These are phyloP conservation scores for Guadua angustifolia DNA, from an alignment of 176 grass and related monocot genomes.

Conservation along the genomic window DNA sequence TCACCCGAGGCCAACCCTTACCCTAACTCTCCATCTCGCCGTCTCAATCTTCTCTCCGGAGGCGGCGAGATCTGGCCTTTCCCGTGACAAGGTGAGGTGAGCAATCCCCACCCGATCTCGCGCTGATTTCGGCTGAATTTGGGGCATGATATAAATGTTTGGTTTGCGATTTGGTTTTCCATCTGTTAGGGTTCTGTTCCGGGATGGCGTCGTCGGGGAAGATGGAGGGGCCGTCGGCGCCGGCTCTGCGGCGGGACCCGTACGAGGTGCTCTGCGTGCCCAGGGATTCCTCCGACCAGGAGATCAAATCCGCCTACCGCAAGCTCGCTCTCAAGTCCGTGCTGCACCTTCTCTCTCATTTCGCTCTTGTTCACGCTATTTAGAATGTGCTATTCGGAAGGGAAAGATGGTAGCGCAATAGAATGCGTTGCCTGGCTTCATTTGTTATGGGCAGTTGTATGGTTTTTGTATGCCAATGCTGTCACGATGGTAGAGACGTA, in stretches of 20 bases:
- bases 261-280: constrained; percentile 93
- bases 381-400: not conserved
- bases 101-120: not conserved
- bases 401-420: not conserved
- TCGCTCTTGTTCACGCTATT: constrained; percentile 10
- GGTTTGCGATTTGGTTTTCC: not conserved
- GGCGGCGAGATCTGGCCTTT: constrained; percentile 45
- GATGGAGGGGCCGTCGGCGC: constrained; percentile 84
- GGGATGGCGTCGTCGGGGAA: constrained; percentile 79
- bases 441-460: not conserved
- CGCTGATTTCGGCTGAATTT: constrained; percentile 9
- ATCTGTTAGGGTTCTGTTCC: constrained; percentile 43
- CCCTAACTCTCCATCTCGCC: not conserved
- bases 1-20: not conserved
- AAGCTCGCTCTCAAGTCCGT: constrained; percentile 96
- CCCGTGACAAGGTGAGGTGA: constrained; percentile 32
- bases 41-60: constrained; percentile 14
- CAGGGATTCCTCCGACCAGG: constrained; percentile 91
- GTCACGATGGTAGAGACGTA: not conserved
- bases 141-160: not conserved
- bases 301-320: constrained; percentile 96
- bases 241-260: constrained; percentile 72
- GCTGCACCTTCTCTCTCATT: not conserved
- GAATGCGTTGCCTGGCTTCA: constrained; percentile 3
- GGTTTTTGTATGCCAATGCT: constrained; percentile 11